Base-by-base conservation (phyloP, 2,329 filamentous ascomycete genomes). In the Fusarium sp. region DNA sequence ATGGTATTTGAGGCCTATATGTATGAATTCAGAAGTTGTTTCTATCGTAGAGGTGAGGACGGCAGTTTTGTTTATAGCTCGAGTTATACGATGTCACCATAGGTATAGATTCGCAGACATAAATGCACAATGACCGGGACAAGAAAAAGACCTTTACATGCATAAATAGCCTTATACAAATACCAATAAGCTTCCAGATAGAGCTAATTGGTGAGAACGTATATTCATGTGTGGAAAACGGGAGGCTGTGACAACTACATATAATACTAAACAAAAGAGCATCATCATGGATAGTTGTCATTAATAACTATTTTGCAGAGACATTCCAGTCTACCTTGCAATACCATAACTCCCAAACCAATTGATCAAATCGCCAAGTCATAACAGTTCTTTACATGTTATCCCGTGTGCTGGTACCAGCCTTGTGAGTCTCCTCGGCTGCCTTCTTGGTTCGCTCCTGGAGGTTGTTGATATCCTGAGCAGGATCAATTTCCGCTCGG, bases 391-490 rank as follows among this genome's bases (percentile, higher is more conserved):
- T 42, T 77, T 79, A 85, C 76, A 85, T 73, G 13, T 80, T 79
- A 53, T 86, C 84, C 32, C 75, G 78, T 79, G 81, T 82, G 75
- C 85, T 87, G n/a, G 85, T 87, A 44, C 84, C 84, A 13, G 79
- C 76, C 81, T 85, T 86, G 66, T 69, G 67, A 52, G 76, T 83
- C 78, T 88, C 83, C 75, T 81, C 80, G 2, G 87, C 84, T 52
- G 83, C 73, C 67, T 80, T 75, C 82, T 89, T 89, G 32, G 89
- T 91, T 78, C 86, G 83, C 78, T 91, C 83, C 82, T 91, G 87
- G 80, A 91, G 77, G 56, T 81, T 76, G 69, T 82, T 81, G 70
- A 85, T 80, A 53, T 85, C 80, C 64, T 84, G 81, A n/a, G 73
- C 40, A 48, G 56, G 32, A 15, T 79, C 74, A 44, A 81, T 74